phyloP scores from a whole-genome alignment of 1,284 basidiomycete genomes.

The Cutaneotrichosporon mucoides region DNA sequence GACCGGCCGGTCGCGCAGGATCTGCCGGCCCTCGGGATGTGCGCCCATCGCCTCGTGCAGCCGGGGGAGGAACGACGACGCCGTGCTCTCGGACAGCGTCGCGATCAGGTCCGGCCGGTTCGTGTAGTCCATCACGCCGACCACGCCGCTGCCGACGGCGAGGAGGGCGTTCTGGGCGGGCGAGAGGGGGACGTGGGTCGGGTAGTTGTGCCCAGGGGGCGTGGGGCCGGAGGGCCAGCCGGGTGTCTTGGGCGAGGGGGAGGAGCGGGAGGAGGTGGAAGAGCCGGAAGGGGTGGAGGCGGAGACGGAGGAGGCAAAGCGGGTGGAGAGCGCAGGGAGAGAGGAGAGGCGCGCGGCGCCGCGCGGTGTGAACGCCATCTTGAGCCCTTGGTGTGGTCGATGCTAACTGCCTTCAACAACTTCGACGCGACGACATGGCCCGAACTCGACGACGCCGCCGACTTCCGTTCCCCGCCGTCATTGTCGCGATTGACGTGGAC shows the following conservation, averaged over 20 bases:
- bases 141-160: slow-evolving; percentile 77
- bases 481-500: too few species aligned
- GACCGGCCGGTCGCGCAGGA: slow-evolving; percentile 77
- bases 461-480: too few species aligned
- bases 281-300: background rate
- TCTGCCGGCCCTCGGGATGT: slow-evolving; percentile 71
- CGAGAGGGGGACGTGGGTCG: slow-evolving; percentile 77
- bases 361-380: too few species aligned
- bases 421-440: too few species aligned
- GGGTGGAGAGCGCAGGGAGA: too few species aligned
- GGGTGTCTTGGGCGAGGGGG: background rate
- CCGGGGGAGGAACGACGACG: slow-evolving; percentile 71
- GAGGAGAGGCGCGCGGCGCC: too few species aligned
- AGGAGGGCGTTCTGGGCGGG: slow-evolving; percentile 78
- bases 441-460: too few species aligned
- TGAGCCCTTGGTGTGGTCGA: too few species aligned
- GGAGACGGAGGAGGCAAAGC: background rate
- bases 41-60: slow-evolving; percentile 75
- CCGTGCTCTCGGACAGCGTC: slow-evolving; percentile 83
- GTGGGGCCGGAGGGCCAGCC: background rate
- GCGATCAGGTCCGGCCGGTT: slow-evolving; percentile 77
- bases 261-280: background rate
- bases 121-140: slow-evolving; percentile 75
- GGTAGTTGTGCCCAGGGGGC: slow-evolving; percentile 44
- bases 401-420: too few species aligned